Conservation (phyloP, 306 rosid species). For the Gynostemma pentaphyllum region DNA sequence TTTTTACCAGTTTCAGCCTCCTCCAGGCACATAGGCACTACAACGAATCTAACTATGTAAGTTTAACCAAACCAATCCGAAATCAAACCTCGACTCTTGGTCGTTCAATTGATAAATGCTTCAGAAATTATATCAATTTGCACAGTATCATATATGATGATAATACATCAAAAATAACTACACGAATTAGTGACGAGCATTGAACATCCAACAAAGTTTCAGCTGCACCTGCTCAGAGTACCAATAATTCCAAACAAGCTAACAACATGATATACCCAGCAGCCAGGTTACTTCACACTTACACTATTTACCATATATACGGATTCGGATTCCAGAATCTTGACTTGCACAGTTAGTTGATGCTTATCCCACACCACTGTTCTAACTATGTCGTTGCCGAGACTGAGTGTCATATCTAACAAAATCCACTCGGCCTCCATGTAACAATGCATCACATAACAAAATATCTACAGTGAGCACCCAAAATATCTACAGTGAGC, state of each 20-base stretch:
- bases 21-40: not conserved
- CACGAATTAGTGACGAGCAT: not conserved
- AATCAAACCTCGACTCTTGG: not conserved
- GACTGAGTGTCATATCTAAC: conserved; percentile 65
- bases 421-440: conserved; percentile 80
- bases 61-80: not conserved
- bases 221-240: not conserved
- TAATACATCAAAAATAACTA: not conserved
- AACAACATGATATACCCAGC: conserved; percentile 2
- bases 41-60: not conserved
- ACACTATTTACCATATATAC: not conserved
- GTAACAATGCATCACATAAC: conserved; percentile 11
- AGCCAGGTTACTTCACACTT: not conserved
- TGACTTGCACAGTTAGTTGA: conserved; percentile 1
- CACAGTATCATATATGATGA: not conserved
- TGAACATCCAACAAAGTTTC: not conserved
- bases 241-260: conserved; percentile 2
- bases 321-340: not conserved
- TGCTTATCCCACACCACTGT: not conserved
- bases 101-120: not conserved
- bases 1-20: not conserved
- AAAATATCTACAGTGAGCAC: conserved; percentile 31
- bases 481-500: conserved; percentile 28
- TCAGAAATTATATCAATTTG: not conserved
- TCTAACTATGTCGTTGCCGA: conserved; percentile 8